These are phyloP conservation scores for Babesia divergens DNA, from an alignment of 169 alveolate genomes.

Conservation along the genomic window DNA sequence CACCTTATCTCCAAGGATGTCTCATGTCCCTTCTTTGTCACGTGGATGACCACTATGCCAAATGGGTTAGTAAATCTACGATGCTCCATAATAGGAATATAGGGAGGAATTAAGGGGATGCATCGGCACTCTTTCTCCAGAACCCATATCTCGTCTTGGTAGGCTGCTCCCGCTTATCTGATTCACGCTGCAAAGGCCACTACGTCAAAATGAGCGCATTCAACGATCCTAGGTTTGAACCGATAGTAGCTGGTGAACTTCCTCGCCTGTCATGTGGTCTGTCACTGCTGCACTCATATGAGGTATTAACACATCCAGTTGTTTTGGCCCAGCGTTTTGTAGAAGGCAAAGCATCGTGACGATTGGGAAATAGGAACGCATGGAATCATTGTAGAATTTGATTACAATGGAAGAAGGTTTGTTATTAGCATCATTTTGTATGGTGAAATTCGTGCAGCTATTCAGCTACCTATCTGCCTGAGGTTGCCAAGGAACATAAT, in stretches of 20 bases:
- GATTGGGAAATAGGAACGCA: constrained; percentile 75
- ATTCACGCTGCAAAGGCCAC: neutral
- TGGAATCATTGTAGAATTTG: constrained; percentile 61
- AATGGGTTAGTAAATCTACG: constrained; percentile 19
- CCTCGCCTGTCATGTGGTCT: constrained; percentile 20
- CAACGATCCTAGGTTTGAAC: constrained; percentile 34
- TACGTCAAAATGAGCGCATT: constrained; percentile 54
- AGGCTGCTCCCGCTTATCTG: neutral
- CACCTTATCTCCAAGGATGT: neutral
- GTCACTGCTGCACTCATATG: constrained; percentile 52
- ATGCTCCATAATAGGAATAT: neutral
- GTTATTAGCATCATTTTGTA: neutral
- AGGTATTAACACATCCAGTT: constrained; percentile 7
- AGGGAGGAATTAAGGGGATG: constrained; percentile 53
- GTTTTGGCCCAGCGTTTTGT: neutral
- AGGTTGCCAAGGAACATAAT: constrained; percentile 67
- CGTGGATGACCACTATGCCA: constrained; percentile 25
- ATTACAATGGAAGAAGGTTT: constrained; percentile 21
- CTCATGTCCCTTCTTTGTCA: constrained; percentile 50
- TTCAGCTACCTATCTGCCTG: constrained; percentile 73
- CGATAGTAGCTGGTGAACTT: constrained; percentile 16
- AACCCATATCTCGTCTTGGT: constrained; percentile 11
- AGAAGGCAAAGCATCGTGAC: constrained; percentile 54
- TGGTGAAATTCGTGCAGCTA: constrained; percentile 20
- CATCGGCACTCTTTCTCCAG: constrained; percentile 46